phyloP scores from a whole-genome alignment of 164 flowering plant species.

The grape (Vitis vinifera) region DNA sequence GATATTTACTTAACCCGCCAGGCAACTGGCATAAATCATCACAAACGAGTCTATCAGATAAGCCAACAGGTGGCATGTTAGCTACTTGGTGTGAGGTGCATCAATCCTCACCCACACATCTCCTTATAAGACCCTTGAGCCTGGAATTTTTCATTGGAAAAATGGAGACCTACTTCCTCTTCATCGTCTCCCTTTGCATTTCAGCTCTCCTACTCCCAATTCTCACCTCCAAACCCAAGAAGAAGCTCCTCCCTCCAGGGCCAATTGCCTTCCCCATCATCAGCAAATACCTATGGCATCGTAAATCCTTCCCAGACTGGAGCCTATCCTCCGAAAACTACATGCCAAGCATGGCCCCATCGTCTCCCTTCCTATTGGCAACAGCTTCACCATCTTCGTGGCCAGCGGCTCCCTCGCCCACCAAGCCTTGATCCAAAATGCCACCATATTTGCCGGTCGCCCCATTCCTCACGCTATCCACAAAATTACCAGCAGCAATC shows the following conservation, averaged over 20 bases:
- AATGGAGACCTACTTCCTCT: too few relatives aligned
- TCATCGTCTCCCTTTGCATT: too few relatives aligned
- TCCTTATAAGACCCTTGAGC: too few relatives aligned
- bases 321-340: constrained; percentile 20
- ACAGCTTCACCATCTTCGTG: constrained; percentile 27
- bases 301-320: constrained; percentile 14
- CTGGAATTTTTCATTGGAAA: too few relatives aligned
- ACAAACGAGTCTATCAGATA: too few relatives aligned
- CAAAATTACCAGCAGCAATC: constrained; percentile 19
- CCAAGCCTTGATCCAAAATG: constrained; percentile 34
- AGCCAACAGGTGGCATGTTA: too few relatives aligned
- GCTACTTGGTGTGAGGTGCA: too few relatives aligned
- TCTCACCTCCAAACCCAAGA: too few relatives aligned
- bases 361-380: constrained; percentile 26
- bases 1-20: too few relatives aligned
- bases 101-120: too few relatives aligned
- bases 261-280: constrained; percentile 25
- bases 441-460: constrained; percentile 42
- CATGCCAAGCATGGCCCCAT: constrained; percentile 37
- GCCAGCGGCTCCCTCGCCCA: constrained; percentile 29
- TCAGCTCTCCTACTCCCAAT: too few relatives aligned
- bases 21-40: too few relatives aligned
- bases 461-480: constrained; percentile 13
- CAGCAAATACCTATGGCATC: constrained; percentile 22
- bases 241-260: constrained; percentile 35